Conservation (phyloP, 1,284 basidiomycete genomes). For the Mixia osmundae region DNA sequence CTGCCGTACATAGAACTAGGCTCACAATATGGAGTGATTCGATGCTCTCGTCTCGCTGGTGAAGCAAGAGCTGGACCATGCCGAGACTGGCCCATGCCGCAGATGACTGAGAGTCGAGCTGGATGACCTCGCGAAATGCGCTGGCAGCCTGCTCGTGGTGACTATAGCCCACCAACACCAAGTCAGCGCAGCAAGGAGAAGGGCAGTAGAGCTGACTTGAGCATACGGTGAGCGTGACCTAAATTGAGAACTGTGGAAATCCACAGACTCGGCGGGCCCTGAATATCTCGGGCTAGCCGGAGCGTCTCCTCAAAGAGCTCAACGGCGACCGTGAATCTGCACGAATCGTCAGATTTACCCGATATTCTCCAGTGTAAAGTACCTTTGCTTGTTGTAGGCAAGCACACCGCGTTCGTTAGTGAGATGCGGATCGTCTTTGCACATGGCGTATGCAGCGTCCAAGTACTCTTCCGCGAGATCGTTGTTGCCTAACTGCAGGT, state of each 20-base stretch:
- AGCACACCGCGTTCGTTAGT: conserved; percentile 85
- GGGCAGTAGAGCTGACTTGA: conserved; percentile 30
- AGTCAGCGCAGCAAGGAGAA: background rate
- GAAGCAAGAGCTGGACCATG: conserved; percentile 50
- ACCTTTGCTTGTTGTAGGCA: conserved; percentile 65
- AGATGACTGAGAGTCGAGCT: conserved; percentile 52
- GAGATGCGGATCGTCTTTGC: conserved; percentile 63
- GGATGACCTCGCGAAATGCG: conserved; percentile 49
- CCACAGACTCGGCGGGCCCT: conserved; percentile 64
- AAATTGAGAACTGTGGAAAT: conserved; percentile 69
- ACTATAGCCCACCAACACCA: conserved; percentile 27
- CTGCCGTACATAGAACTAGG: background rate
- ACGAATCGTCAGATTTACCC: background rate
- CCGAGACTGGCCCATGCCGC: conserved; percentile 60
- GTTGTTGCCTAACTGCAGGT: conserved; percentile 68
- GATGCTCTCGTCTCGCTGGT: conserved; percentile 51
- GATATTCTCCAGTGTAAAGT: conserved; percentile 23
- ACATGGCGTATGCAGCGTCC: conserved; percentile 50
- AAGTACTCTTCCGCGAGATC: conserved; percentile 67
- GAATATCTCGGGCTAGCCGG: conserved; percentile 48
- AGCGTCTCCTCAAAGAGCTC: conserved; percentile 47
- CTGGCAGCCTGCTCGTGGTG: conserved; percentile 41
- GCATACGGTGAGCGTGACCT: conserved; percentile 58
- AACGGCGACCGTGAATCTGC: conserved; percentile 30
- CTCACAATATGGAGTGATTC: conserved; percentile 64